Evolutionary conservation across 1,284 basidiomycete genomes (phyloP).

Genomic region (Pisolithus thermaeus): DNA sequence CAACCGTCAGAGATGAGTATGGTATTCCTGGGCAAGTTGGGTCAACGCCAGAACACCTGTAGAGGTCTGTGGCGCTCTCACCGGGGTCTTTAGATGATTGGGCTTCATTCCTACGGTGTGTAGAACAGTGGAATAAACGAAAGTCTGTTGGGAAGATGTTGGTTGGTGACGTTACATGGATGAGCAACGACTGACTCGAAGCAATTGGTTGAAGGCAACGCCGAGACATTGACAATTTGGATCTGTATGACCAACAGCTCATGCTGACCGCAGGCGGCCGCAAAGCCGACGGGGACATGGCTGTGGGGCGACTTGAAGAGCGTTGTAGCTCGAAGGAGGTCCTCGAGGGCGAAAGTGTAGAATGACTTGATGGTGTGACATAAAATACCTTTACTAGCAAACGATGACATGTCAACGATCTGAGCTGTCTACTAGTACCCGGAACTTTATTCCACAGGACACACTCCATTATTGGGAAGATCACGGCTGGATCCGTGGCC

Average conservation of each 20-base stretch:
- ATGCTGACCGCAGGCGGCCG: constrained; percentile 21
- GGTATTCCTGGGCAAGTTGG: constrained; percentile 43
- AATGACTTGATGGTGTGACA: constrained; percentile 15
- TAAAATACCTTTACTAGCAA: constrained; percentile 13
- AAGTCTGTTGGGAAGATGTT: constrained; percentile 13
- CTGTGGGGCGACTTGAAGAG: constrained; percentile 19
- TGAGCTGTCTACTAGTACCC: background rate
- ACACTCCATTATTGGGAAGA: no score
- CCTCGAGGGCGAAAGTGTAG: constrained; percentile 2
- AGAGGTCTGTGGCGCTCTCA: constrained; percentile 8
- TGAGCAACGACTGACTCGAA: constrained; percentile 16
- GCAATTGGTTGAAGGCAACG: constrained; percentile 14
- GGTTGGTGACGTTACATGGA: constrained; percentile 1
- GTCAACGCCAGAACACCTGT: constrained; percentile 4
- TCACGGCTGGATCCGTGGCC: background rate
- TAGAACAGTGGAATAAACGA: constrained; percentile 29
- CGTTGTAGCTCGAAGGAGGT: no score
- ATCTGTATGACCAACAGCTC: constrained; percentile 17
- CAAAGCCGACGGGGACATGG: constrained; percentile 28
- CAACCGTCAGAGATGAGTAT: constrained; percentile 71
- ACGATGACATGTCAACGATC: background rate
- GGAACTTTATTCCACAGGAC: no score
- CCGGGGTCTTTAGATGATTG: constrained; percentile 20
- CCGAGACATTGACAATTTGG: constrained; percentile 4
- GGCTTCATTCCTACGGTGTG: constrained; percentile 18